Evolutionary conservation across 2,329 filamentous ascomycete species (phyloP).

Genomic region (Monosporascus sp.): DNA sequence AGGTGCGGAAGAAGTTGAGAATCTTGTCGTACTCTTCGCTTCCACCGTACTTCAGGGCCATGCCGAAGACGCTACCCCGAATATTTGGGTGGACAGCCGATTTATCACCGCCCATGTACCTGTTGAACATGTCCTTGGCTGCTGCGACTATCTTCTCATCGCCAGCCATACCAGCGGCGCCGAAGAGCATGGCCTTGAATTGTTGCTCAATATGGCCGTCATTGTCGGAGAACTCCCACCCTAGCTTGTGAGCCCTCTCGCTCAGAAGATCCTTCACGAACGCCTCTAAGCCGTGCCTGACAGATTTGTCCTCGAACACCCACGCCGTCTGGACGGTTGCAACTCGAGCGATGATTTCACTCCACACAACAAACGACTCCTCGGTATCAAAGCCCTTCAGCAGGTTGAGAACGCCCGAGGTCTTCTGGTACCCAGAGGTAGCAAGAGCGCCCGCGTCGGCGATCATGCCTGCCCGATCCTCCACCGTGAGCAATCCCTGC

Average conservation of each 20-base stretch:
- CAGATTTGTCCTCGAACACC: conserved; percentile 75
- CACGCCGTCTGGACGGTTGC: conserved; percentile 76
- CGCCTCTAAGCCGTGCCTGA: conserved; percentile 70
- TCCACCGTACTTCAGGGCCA: conserved; percentile 78
- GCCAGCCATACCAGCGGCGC: conserved; percentile 71
- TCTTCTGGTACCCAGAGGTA: conserved; percentile 87
- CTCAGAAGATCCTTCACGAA: conserved; percentile 78
- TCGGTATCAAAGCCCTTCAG: conserved; percentile 83
- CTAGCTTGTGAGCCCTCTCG: conserved; percentile 76
- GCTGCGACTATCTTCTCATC: conserved; percentile 74
- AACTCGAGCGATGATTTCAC: conserved; percentile 77
- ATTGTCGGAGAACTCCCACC: conserved; percentile 78
- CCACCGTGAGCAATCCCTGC: conserved; percentile 71
- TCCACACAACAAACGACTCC: conserved; percentile 90
- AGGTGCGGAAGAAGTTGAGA: conserved; percentile 68
- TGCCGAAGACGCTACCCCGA: conserved; percentile 77
- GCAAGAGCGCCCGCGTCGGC: conserved; percentile 87
- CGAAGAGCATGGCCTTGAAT: conserved; percentile 90
- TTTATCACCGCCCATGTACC: conserved; percentile 73
- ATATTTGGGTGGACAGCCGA: conserved; percentile 88
- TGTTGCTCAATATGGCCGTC: conserved; percentile 91
- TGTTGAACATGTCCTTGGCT: conserved; percentile 84
- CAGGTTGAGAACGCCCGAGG: conserved; percentile 79
- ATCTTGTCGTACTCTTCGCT: conserved; percentile 80
- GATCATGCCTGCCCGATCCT: conserved; percentile 93